Base-by-base conservation (phyloP, 805 yeast genomes). In the Monosporozyma servazzii region DNA sequence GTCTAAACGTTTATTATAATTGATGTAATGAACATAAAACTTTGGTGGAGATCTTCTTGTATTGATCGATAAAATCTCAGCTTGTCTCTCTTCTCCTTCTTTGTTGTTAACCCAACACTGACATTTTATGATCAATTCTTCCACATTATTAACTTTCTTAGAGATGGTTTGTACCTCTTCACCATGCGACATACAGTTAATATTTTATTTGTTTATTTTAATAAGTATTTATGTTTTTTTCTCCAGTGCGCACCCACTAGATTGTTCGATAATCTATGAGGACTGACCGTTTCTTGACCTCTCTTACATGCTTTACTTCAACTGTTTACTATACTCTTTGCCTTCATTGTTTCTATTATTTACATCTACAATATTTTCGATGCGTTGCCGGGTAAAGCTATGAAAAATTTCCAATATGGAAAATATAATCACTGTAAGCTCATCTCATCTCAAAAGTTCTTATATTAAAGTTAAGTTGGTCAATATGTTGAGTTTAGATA, bases 1-100 rank as follows among this genome's bases (percentile, higher is more conserved):
- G 71, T 93, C 99, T 58, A 93, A 76, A 67, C 99, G 85, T 68
- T 93, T 93, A 73, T 93, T 93, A 74, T 84, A 93, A 58, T 90
- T 96, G 49, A 82, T 88, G 70, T 89, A 93, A 68, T 93, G 99
- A 30, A 93, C 96, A 65, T 93, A 93, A 67, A 84, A 90, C 57
- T 80, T 86, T 31, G 81, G 80, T 54, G 85, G 79, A 13, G 90
- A 88, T 64, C 88, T 84, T 61, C 86, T 81, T 45, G 77, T 69
- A 55, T 86, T 88, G 48, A 80, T 76, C 18, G 90, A 88, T 45
- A 93, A 71, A 43, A 93, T 80, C 65, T 93, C 99, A 1, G 98
- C 97, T 33, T 81, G 66, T 54, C 96, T 74, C 54, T 75, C 77
- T 56, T 84, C 89, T 29, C 80, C 86, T 61, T 89, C 96, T 65